Base-by-base conservation (phyloP, 2,329 filamentous ascomycete genomes). In the Pyrenophora graminea region DNA sequence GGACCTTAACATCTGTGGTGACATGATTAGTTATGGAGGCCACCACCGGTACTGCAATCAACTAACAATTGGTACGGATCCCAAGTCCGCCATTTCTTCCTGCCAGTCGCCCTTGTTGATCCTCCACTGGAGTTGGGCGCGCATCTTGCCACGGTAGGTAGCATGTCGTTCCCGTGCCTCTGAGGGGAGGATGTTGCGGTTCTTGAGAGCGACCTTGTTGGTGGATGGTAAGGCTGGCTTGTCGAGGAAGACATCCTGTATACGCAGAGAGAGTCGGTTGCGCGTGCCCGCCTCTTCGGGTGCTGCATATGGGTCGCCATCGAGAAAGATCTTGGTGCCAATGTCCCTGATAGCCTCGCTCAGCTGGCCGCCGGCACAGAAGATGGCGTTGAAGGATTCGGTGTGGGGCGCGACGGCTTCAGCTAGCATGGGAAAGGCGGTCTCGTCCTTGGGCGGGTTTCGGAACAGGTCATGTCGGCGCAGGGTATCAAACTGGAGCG, bases 111-210 rank as follows among this genome's bases (percentile, higher is more conserved):
- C 91, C 74, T 90, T 85, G 72, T 97, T 97, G 66, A 99, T 82
- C 58, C 82, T 84, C 71, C 90, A 96, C 71, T 96, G 90, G 43
- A 99, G 81, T 13, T 88, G 87, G 6, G 88, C 91, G 45, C 87
- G 86, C 60, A 99, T 82, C 73, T 88, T 90, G 51, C 93, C 94
- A 69, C 91, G 82, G 75, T 99, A 99, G 25, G 92, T 91, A 46
- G 85, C 85, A 80, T 97, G 93, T 39, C 94, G 85, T 77, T 99
- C 93, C 80, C 94, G 85, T 77, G 91, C 96, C 77, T 99, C 94
- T 32, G 93, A 85, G 0, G 94, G 94, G 53, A 91, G 84, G 62
- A 99, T 90, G 67, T 94, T 89, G 70, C 94, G 84, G 73, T 90
- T 90, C 64, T 83, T 85, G 48, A 80, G 80, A 45, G 88, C 88